Conservation (phyloP, 495 filamentous ascomycete genomes). For the Aspergillus sclerotiicarbonarius region DNA sequence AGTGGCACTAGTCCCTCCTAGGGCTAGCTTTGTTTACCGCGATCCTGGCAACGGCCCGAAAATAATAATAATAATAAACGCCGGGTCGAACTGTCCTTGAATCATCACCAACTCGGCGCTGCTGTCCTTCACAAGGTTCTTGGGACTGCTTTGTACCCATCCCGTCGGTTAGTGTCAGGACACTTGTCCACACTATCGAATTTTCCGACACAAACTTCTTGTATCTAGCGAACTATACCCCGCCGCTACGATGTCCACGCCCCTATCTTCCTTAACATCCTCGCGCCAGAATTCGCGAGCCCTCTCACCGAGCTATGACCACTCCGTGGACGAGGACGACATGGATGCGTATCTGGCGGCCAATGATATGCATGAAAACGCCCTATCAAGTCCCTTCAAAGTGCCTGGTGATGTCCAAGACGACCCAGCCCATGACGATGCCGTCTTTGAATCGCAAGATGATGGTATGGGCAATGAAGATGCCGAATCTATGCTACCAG, state of each 20-base stretch:
- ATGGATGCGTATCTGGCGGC: constrained; percentile 13
- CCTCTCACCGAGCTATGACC: constrained; percentile 24
- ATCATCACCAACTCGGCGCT: constrained; percentile 5
- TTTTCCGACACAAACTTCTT: neutral
- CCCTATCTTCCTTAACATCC: constrained; percentile 45
- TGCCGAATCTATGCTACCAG: constrained; percentile 18
- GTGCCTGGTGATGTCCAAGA: constrained; percentile 18
- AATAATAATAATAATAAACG: constrained; percentile 25
- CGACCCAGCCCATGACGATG: constrained; percentile 11
- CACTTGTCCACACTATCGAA: neutral
- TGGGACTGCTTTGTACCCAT: constrained; percentile 1
- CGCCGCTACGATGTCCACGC: constrained; percentile 38
- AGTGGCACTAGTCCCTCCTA: constrained; percentile 21
- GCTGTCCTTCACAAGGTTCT: neutral
- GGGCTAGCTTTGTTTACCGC: constrained; percentile 43
- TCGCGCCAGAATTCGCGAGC: constrained; percentile 43
- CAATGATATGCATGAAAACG: constrained; percentile 33
- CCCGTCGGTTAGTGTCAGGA: neutral
- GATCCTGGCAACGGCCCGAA: constrained; percentile 34
- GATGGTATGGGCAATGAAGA: constrained; percentile 21
- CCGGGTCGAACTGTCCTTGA: neutral
- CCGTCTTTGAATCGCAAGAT: constrained; percentile 16
- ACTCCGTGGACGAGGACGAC: neutral
- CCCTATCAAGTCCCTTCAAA: constrained; percentile 36
- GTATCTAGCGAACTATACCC: neutral